Percentiles rank a stretch among this genome's conserved stretches.
Evolutionary conservation across 192 early-diverging fungal genomes (phyloP).

Genomic region (Coemansia reversa): DNA sequence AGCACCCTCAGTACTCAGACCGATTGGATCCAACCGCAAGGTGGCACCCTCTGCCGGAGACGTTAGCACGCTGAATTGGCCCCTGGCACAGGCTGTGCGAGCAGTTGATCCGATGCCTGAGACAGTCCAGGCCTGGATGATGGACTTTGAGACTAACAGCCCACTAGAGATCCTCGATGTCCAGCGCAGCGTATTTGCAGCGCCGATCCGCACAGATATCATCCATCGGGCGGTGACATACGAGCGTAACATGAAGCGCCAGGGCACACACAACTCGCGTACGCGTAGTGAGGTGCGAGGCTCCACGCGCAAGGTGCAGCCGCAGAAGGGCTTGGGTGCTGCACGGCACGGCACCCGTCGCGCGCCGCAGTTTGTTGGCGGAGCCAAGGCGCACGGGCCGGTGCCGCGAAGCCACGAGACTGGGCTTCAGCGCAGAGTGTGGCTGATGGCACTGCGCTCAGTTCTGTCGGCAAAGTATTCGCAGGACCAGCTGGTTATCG

Average conservation of each 20-base stretch:
- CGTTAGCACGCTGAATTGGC: conserved; percentile 36
- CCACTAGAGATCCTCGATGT: conserved; percentile 73
- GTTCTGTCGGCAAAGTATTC: conserved; percentile 86
- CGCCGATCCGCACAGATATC: conserved; percentile 75
- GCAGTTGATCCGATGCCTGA: conserved; percentile 40
- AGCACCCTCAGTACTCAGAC: conserved; percentile 34
- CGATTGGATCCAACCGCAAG: conserved; percentile 38
- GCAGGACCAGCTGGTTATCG: conserved; percentile 85
- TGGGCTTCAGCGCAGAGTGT: conserved; percentile 84
- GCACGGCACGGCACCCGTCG: conserved; percentile 84
- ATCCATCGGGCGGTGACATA: conserved; percentile 83
- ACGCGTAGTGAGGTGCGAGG: conserved; percentile 81
- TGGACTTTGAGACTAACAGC: conserved; percentile 70
- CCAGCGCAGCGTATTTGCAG: conserved; percentile 71
- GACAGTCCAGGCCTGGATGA: conserved; percentile 72
- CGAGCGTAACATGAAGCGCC: conserved; percentile 75
- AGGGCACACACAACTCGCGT: conserved; percentile 85
- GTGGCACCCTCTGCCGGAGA: conserved; percentile 43
- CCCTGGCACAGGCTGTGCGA: conserved; percentile 23
- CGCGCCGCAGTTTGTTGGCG: conserved; percentile 86
- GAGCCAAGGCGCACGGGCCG: conserved; percentile 88
- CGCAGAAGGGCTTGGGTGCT: conserved; percentile 91
- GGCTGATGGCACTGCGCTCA: conserved; percentile 76
- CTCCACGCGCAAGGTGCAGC: conserved; percentile 74
- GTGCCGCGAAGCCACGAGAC: conserved; percentile 78